Conservation (phyloP, 441 rosid species). For the Aquilaria agallochum region DNA sequence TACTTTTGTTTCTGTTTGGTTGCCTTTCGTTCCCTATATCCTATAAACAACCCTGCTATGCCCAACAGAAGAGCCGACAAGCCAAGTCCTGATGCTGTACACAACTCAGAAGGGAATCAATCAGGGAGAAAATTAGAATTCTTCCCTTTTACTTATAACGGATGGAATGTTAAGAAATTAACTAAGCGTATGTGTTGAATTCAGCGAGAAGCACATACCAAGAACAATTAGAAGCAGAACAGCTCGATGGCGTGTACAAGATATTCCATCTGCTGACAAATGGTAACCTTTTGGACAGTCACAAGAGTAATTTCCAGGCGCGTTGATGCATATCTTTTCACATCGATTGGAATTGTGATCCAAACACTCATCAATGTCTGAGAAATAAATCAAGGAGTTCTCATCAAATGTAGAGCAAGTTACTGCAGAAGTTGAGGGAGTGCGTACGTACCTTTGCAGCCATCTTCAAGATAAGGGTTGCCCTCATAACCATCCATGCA, state of each 20-base stretch:
- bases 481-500: conserved; percentile 11
- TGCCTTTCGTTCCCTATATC: conserved; percentile 5
- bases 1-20: conserved; percentile 2
- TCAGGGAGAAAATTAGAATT: too few species aligned
- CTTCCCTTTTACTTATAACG: too few species aligned
- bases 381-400: not conserved
- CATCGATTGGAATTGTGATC: not conserved
- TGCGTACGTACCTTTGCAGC: conserved; percentile 11
- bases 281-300: conserved; percentile 20
- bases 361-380: conserved; percentile 9
- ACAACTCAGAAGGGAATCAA: too few species aligned
- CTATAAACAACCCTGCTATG: conserved; percentile 7
- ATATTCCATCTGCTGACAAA: conserved; percentile 13
- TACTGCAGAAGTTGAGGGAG: not conserved
- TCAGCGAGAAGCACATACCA: conserved; percentile 18
- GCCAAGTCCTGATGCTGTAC: conserved; percentile 20
- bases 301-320: conserved; percentile 11
- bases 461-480: conserved; percentile 8
- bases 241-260: conserved; percentile 14
- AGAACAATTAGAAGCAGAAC: conserved; percentile 4
- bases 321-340: conserved; percentile 1
- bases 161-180: too few species aligned
- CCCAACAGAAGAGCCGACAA: conserved; percentile 7
- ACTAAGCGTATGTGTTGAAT: not conserved
- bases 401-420: not conserved